Evolutionary conservation across 345 rosid genomes (phyloP), one percentile per base, ranked within the genome.

Genomic region (Aegle marmelos): DNA sequence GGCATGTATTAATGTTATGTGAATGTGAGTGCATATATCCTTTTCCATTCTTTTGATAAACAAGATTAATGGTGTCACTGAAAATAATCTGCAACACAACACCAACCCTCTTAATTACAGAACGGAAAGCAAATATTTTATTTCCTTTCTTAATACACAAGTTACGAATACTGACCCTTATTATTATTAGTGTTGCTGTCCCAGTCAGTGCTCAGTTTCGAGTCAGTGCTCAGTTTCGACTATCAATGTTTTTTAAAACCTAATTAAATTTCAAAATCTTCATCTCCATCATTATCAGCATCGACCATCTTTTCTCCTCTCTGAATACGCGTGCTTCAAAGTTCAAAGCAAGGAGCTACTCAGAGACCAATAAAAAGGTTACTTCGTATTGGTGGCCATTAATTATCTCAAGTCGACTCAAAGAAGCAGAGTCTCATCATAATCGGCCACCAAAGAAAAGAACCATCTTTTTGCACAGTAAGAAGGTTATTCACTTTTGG

Each of bases 251-350:
- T 53, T 1, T 48, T 14, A 1, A 67, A 68, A 37, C 1, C n/a
- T 5, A 67, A 67, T 63, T 63, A 30, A 30, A 27, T 62, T 27
- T 30, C 66, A 16, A 19, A 56, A 7, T n/a, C 76, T 71, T 33
- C 73, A 72, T 27, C 86, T 56, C 28, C 75, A 65, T 57, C 83
- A 57, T 22, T 73, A 68, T 14, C 83, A 81, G 70, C 63, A 79
- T 30, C 50, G 64, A 59, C 41, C 53, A 30, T 53, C 53, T 24
- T 31, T 24, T 14, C 61, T 37, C 72, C 68, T n/a, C 24, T 68
- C 78, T 27, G 83, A 77, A 78, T 79, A 78, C 84, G 86, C 90
- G 78, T 87, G 90, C 86, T 79, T 36, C 82, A 65, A 53, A 48
- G 80, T 79, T 36, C 82, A 65, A 53, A 48, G 80, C 67, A 77